A percentile compares a stretch with the other conserved stretches of the same genome.
These are phyloP conservation scores for Saccharomyces pastorianus DNA, from an alignment of 1,139 yeast species.

Conservation along the genomic window DNA sequence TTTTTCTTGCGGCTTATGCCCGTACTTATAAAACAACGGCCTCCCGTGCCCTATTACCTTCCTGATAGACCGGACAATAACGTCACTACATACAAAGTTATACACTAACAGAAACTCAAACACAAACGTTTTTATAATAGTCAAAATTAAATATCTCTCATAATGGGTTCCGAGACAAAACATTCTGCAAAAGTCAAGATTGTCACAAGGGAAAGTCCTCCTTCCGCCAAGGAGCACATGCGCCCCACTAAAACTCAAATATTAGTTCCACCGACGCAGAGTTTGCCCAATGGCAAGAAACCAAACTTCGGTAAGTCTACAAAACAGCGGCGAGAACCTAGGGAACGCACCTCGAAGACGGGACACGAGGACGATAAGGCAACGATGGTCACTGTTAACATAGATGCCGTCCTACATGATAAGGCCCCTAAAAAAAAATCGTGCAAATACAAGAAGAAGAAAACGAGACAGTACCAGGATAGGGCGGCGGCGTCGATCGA, in stretches of 20 bases:
- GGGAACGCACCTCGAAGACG: background rate
- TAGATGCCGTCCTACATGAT: background rate
- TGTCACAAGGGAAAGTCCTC: background rate
- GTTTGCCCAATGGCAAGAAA: slow-evolving; percentile 21
- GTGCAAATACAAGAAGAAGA: background rate
- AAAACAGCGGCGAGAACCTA: background rate
- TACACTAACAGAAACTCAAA: background rate
- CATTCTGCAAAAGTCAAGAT: background rate
- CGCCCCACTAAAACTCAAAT: slow-evolving; percentile 6
- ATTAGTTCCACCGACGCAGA: slow-evolving; percentile 14
- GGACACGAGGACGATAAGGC: background rate
- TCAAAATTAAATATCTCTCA: background rate
- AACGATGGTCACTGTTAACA: background rate
- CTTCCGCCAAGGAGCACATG: background rate
- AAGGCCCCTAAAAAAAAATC: background rate
- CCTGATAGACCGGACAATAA: background rate
- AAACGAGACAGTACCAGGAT: background rate
- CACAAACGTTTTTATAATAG: background rate
- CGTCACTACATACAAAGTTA: background rate
- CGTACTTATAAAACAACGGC: background rate
- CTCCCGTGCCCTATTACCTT: background rate
- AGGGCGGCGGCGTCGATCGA: background rate
- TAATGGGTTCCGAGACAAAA: background rate
- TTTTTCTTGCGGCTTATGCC: background rate
- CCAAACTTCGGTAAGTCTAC: slow-evolving; percentile 17